Conservation (phyloP, 768 basidiomycete species). For the Boletus reticuloceps region DNA sequence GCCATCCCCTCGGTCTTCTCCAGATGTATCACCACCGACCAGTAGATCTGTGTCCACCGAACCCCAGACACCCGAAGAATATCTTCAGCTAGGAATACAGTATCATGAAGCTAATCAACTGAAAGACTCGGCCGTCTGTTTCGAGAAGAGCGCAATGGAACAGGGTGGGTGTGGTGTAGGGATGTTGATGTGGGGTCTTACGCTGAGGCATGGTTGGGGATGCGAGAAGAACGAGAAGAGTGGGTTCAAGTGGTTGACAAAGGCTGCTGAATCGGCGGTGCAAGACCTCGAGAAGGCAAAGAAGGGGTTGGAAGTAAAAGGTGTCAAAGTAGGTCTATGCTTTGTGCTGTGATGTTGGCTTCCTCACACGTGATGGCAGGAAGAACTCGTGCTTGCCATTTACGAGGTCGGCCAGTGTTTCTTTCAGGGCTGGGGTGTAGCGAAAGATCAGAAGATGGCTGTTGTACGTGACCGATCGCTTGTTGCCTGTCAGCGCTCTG, state of each 20-base stretch:
- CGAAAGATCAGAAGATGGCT: conserved; percentile 87
- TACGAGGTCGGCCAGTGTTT: conserved; percentile 94
- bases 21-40: conserved; percentile 13
- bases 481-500: not conserved
- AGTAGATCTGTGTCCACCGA: conserved; percentile 20
- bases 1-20: conserved; percentile 11
- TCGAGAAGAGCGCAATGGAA: conserved; percentile 72
- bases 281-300: conserved; percentile 68
- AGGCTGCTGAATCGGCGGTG: conserved; percentile 79
- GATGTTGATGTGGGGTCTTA: conserved; percentile 90
- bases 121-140: conserved; percentile 63
- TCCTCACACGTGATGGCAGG: conserved; percentile 35
- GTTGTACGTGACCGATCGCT: conserved; percentile 49
- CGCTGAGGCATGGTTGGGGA: conserved; percentile 88
- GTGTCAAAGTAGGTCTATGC: conserved; percentile 45
- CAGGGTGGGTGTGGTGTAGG: conserved; percentile 83
- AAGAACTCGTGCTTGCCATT: conserved; percentile 82
- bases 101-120: conserved; percentile 75
- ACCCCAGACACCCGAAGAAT: conserved; percentile 56
- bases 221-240: conserved; percentile 72
- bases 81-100: conserved; percentile 71
- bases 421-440: conserved; percentile 88
- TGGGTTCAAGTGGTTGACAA: conserved; percentile 80
- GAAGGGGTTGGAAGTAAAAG: conserved; percentile 49
- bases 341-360: not conserved